Base-by-base conservation (phyloP, 768 basidiomycete species). In the Dioszegia crocea region DNA sequence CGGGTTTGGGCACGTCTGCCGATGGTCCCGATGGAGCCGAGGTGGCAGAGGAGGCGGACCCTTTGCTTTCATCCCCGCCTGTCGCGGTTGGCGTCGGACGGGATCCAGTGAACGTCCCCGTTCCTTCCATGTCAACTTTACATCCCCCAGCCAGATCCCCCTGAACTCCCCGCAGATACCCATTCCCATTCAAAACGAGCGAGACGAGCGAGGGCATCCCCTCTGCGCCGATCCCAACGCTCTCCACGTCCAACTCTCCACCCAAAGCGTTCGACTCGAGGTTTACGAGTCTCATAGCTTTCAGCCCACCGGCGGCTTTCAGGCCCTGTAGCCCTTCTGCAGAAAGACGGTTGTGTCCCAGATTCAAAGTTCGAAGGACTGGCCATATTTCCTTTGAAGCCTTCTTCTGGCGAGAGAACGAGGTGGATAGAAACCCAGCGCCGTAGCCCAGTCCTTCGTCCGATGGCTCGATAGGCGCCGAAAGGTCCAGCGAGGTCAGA, bases 361-460 rank as follows among this genome's bases (percentile, higher is more conserved):
- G 58, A 43, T 73, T 68, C 45, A 70, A 58, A 10, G 44, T 59
- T 31, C 62, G 38, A 0, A 73, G 51, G 2, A 56, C 51, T 6
- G 71, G 71, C 33, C 56, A 61, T 29, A 72, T 61, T 12, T 46
- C 44, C 29, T 53, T 44, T 6, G 55, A 33, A 17, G 43, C 41
- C 21, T 60, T 63, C 19, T 47, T 53, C 17, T 54, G 48, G 4
- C 71, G 53, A 12, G 65, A 57, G 61, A 73, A 70, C 1, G 66
- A 57, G 1, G 71, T 73, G 4, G 64, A 59, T 29, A 73, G 58
- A 59, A 73, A 73, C 4, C 71, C 71, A 12, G 62, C 62, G 26
- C 71, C 71, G 56, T 73, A 73, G 19, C 60, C 58, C 21, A 71
- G 46, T 16, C 71, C 67, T 33, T 72, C 67, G 30, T 67, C 66